Percentiles rank a stretch among this genome's conserved stretches.
phyloP scores from a whole-genome alignment of 2,329 filamentous ascomycete species.

The Mycosphaerella sp. region DNA sequence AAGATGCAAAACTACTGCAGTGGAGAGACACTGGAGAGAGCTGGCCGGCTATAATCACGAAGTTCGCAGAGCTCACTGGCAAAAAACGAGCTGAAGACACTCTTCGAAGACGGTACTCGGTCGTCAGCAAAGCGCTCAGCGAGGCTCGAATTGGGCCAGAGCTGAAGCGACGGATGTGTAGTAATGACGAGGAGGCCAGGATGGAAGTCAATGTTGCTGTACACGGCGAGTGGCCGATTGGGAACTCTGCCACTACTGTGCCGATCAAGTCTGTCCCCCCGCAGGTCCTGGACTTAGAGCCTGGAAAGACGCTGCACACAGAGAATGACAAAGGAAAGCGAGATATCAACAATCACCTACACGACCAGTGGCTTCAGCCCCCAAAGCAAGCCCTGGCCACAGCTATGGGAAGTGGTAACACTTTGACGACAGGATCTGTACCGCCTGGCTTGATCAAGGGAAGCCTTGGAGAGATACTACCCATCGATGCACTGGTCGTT shows the following conservation, averaged over 20 bases:
- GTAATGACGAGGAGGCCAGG: constrained; percentile 13
- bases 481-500: constrained; percentile 9
- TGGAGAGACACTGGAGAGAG: constrained; percentile 15
- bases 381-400: not conserved
- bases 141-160: constrained; percentile 1
- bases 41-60: constrained; percentile 8
- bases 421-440: not conserved
- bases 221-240: not conserved
- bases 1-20: constrained; percentile 13
- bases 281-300: not conserved
- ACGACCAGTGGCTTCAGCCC: not conserved
- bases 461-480: constrained; percentile 4
- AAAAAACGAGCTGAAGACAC: constrained; percentile 1
- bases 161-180: constrained; percentile 2
- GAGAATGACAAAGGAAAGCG: constrained; percentile 11
- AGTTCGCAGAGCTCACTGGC: constrained; percentile 9
- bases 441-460: not conserved
- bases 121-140: constrained; percentile 9
- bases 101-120: constrained; percentile 8
- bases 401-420: not conserved
- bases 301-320: not conserved
- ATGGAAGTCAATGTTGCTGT: constrained; percentile 14
- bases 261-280: not conserved
- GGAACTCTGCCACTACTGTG: not conserved
- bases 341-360: not conserved